Evolutionary conservation across 2,329 filamentous ascomycete species (phyloP).

Genomic region (Microdochium bolleyi): DNA sequence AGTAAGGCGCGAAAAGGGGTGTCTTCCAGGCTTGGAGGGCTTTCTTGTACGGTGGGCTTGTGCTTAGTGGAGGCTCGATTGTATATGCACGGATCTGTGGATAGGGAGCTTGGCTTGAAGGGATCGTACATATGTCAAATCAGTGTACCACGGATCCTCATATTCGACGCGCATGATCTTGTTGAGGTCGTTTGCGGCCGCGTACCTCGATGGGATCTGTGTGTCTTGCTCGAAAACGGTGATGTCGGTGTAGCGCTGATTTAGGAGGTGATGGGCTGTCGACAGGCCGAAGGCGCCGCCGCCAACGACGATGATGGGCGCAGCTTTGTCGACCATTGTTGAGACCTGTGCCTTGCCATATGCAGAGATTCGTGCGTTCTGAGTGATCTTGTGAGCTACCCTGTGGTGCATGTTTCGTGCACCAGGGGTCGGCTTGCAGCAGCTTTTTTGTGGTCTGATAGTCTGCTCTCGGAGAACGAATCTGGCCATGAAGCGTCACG

Average conservation of each 20-base stretch:
- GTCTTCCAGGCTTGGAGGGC: not conserved
- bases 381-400: too few relatives aligned
- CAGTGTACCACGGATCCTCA: conserved; percentile 47
- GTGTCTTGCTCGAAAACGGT: conserved; percentile 26
- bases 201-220: conserved; percentile 29
- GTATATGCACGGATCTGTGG: too few relatives aligned
- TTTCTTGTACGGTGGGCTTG: not conserved
- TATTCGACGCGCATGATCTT: conserved; percentile 55
- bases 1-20: not conserved
- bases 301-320: not conserved
- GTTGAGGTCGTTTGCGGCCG: conserved; percentile 52
- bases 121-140: conserved; percentile 23
- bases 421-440: too few relatives aligned
- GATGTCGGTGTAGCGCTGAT: conserved; percentile 29
- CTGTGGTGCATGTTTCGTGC: too few relatives aligned
- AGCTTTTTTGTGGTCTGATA: too few relatives aligned
- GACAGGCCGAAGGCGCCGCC: conserved; percentile 13
- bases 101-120: too few relatives aligned
- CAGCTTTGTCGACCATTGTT: not conserved
- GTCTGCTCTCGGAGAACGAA: too few relatives aligned
- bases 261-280: conserved; percentile 30
- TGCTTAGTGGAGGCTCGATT: too few relatives aligned
- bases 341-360: too few relatives aligned
- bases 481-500: too few relatives aligned
- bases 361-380: too few relatives aligned